Conservation (phyloP, 306 rosid genomes). For the Medicago ruthenica region DNA sequence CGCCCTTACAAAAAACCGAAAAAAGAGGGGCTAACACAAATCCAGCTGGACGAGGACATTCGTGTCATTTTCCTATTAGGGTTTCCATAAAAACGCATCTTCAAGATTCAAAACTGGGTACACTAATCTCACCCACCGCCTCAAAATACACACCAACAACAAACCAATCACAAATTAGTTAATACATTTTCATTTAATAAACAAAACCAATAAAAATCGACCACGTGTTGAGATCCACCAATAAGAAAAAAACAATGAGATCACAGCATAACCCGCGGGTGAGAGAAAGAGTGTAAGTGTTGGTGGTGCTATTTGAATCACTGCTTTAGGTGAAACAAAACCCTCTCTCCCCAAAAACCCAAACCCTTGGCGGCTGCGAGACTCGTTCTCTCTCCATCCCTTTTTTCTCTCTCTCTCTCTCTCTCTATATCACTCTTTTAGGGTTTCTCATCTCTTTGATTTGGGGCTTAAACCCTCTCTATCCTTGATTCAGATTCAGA, state of each 20-base stretch:
- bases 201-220: rapidly evolving
- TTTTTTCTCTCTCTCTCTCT: background rate
- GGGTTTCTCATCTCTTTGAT: slow-evolving; percentile 57
- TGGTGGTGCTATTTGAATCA: slow-evolving; percentile 97
- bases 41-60: slow-evolving; percentile 55
- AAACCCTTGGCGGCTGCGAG: slow-evolving; percentile 99
- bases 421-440: slow-evolving; percentile 16
- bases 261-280: slow-evolving; percentile 65
- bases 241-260: background rate
- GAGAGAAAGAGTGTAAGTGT: slow-evolving; percentile 34
- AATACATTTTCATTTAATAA: background rate
- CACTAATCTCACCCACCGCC: background rate
- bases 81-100: slow-evolving; percentile 57
- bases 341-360: slow-evolving; percentile 90
- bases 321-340: slow-evolving; percentile 78
- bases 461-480: slow-evolving; percentile 48
- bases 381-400: slow-evolving; percentile 51
- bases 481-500: slow-evolving; percentile 40
- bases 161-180: slow-evolving; percentile 38
- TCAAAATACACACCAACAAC: background rate
- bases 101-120: slow-evolving; percentile 30
- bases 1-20: slow-evolving; percentile 36
- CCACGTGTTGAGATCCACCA: slow-evolving; percentile 50
- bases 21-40: slow-evolving; percentile 24
- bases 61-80: slow-evolving; percentile 71